Base-by-base conservation (phyloP, 2,329 filamentous ascomycete genomes). In the Metarhizium guizhouense region DNA sequence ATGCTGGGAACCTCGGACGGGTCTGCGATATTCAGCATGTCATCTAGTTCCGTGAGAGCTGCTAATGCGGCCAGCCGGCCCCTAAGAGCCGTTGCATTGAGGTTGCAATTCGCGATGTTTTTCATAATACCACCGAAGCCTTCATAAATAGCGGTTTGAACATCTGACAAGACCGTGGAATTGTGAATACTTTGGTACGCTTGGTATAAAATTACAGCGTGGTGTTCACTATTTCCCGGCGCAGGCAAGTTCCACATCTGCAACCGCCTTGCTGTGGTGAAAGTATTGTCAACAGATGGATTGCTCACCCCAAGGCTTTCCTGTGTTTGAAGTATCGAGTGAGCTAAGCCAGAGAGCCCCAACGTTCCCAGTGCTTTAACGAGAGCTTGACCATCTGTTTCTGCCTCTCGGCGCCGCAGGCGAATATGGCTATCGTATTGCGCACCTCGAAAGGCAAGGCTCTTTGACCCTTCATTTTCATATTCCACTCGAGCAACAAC, bases 231-330 rank as follows among this genome's bases (percentile, higher is more conserved):
- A 3, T 77, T 73, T 7, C 78, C 75, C 0, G 91, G 88, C 0
- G 85, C 84, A 14, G 89, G 88, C 20, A 97, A 78, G 66, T 96
- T 92, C 94, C 94, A 99, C 64, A 93, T 87, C 62, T 94, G 91
- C 16, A 97, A 76, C 60, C 87, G 87, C 57, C 89, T 82, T 20
- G 92, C 91, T 6, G 89, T 90, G 54, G 84, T 81, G 60, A 95
- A 87, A 54, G 90, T 90, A 58, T 81, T 87, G 50, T 90, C 86
- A 7, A 88, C 74, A 0, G 82, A 83, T 7, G 78, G 72, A 2
- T 80, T 75, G 4, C 80, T 80, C 32, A 75, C 77, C 40, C 83
- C 81, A 10, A 80, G 71, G 25, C 76, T 80, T 55, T 86, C 80
- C 56, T 90, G 84, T 7, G 78, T 81, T 56, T 87, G 83, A 7